Evolutionary conservation across 371 early-diverging fungal genomes (phyloP), one percentile per base, ranked within the genome.

Genomic region (Quaeritorhiza haematococci): DNA sequence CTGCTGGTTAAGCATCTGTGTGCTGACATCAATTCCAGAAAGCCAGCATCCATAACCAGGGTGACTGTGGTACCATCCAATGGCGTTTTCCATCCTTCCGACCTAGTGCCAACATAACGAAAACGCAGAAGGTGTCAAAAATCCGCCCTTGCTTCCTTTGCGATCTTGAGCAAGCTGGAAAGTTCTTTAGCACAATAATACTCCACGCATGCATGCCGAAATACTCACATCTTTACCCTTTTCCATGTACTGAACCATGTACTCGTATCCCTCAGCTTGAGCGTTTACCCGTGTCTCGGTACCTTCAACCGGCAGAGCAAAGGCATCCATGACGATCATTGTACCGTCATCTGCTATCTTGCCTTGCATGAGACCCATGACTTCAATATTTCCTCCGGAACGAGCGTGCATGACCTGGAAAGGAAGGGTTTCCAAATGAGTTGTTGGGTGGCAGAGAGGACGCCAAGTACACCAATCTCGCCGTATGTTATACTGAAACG

Each of bases 21-120:
- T 98, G 51, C 81, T 79, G 26, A 96, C 96, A 66, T 98, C 98
- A 66, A 98, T 96, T 26, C 98, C 97, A 5, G 96, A 96, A 51
- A 98, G 79, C 98, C 98, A 98, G 73, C 97, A 96, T 1, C 97
- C 96, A 65, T 96, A 98, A 15, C 98, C 98, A 19, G 98, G 98
- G 75, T 98, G 98, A 38, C 89, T 88, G 68, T 98, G 98, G 76
- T 98, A 98, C 98, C 98, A 98, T 1, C 98, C 98, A 64, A 96
- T 82, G 2, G 84, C 92, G 66, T 96, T 92, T 64, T 98, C 98
- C 4, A 88, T 65, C 33, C 95, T 81, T 4, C 94, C 96, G n/a
- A 91, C 88, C 86, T 90, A n/a, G n/a, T n/a, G n/a, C n/a, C n/a
- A n/a, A 68, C 30, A 21, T 29, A 66, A 17, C 13, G 15, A 7